Evolutionary conservation across 768 basidiomycete genomes (phyloP).

Genomic region (Melanogaster broomeanus): DNA sequence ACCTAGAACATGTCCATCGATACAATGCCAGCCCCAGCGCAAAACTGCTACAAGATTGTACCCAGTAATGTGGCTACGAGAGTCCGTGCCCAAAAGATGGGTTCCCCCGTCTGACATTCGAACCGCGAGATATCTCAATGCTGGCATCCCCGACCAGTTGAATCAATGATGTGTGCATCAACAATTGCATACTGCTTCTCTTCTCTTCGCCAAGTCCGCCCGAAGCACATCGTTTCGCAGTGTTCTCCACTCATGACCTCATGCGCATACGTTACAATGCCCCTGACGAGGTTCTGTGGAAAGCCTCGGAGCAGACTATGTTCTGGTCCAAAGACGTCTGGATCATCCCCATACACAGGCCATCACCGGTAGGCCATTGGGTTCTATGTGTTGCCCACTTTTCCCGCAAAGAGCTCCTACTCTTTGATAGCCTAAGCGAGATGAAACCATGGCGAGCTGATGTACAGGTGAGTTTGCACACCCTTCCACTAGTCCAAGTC

Average conservation of each 20-base stretch:
- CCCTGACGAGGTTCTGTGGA: constrained; percentile 23
- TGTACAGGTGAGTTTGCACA: not conserved
- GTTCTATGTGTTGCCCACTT: constrained; percentile 27
- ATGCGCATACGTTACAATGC: not conserved
- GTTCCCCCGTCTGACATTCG: constrained; percentile 3
- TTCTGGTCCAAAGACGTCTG: constrained; percentile 36
- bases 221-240: not conserved
- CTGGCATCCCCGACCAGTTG: not conserved
- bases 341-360: constrained; percentile 40
- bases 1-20: not conserved
- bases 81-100: not conserved
- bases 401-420: constrained; percentile 1
- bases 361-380: constrained; percentile 29
- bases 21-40: not conserved
- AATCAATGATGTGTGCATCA: constrained; percentile 10
- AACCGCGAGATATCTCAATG: not conserved
- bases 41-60: not conserved
- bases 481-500: too few species aligned
- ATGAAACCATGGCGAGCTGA: constrained; percentile 2
- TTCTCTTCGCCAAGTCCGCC: not conserved
- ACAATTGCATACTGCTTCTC: constrained; percentile 6
- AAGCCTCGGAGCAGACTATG: not conserved
- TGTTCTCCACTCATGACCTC: constrained; percentile 13
- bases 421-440: constrained; percentile 14
- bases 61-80: not conserved